Evolutionary conservation across 1,284 basidiomycete species (phyloP), one percentile per base, ranked within the genome.

Genomic region (Cryptococcus depauperatus): DNA sequence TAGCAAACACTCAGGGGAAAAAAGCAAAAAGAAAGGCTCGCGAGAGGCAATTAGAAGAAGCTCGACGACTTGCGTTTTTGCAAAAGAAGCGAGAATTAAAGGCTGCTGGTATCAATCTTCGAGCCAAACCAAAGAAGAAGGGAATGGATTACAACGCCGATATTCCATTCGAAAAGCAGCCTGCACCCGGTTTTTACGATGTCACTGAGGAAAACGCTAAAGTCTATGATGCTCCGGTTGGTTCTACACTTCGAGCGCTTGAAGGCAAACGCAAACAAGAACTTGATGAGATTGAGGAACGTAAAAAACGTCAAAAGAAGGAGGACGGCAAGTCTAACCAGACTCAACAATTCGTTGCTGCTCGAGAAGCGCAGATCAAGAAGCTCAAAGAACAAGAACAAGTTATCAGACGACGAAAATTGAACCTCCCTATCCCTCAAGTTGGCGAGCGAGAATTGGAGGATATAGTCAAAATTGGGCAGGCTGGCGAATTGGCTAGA

Each of bases 61-160:
- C 63, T 74, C 98, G 40, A 95, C 98, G 63, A 95, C 98, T 68
- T 93, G 95, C 0, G 78, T 93, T 42, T 21, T 74, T 98, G 37
- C 95, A 98, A 70, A 99, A 99, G 78, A 95, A 95, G 73, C 79
- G 95, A 59, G 95, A 98, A 68, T 73, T 98, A 57, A 97, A 96
- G 68, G 91, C 91, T 4, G 95, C 95, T 28, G 95, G 95, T 55
- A 96, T 98, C 69, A 87, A 96, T 46, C 69, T 76, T 54, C 71
- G 76, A 27, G 80, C 84, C 61, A 93, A 92, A 73, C 82, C 84
- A 11, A 97, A 98, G 75, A 85, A 85, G 73, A 92, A 86, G 68
- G 90, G 88, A 47, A 96, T 98, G 90, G 93, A 97, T 70, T 98
- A 98, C 74, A 98, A 96, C 64, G 83, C 89, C 48, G 95, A 99